Conservation (phyloP, 768 basidiomycete species). For the Mycena indigotica region DNA sequence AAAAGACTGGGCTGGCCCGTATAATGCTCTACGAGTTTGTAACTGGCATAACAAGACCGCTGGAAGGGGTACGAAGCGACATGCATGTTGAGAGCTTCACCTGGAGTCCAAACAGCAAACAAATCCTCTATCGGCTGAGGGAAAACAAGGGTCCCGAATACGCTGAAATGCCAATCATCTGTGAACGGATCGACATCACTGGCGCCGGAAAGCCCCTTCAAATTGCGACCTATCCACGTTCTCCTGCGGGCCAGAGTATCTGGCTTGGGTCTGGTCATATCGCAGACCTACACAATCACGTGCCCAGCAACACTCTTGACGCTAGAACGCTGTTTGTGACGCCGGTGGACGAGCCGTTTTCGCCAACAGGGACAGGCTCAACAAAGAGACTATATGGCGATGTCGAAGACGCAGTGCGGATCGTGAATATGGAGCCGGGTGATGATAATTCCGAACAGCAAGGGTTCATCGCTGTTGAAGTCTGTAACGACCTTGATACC, state of each 20-base stretch:
- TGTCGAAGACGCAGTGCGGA: constrained; percentile 35
- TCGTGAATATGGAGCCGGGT: constrained; percentile 35
- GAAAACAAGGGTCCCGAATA: constrained; percentile 31
- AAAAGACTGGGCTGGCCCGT: constrained; percentile 25
- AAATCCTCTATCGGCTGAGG: constrained; percentile 35
- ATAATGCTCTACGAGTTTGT: constrained; percentile 31
- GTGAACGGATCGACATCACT: constrained; percentile 29
- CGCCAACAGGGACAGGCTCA: constrained; percentile 6
- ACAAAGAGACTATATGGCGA: constrained; percentile 30
- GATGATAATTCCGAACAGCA: constrained; percentile 7
- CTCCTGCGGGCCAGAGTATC: constrained; percentile 35
- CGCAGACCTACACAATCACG: constrained; percentile 33
- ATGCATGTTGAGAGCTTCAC: constrained; percentile 34
- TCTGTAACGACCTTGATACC: constrained; percentile 45
- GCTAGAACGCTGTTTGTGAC: constrained; percentile 34
- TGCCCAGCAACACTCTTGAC: constrained; percentile 33
- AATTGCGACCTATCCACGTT: constrained; percentile 34
- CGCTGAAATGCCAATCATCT: constrained; percentile 31
- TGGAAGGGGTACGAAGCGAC: constrained; percentile 27
- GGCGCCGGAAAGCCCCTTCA: constrained; percentile 18
- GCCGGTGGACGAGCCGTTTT: constrained; percentile 14
- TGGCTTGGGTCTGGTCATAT: constrained; percentile 34
- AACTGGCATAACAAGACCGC: constrained; percentile 24
- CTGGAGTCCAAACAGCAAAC: constrained; percentile 36
- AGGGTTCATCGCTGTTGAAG: constrained; percentile 34